phyloP scores from a whole-genome alignment of 2,329 filamentous ascomycete genomes.

The Juglanconis sp. region DNA sequence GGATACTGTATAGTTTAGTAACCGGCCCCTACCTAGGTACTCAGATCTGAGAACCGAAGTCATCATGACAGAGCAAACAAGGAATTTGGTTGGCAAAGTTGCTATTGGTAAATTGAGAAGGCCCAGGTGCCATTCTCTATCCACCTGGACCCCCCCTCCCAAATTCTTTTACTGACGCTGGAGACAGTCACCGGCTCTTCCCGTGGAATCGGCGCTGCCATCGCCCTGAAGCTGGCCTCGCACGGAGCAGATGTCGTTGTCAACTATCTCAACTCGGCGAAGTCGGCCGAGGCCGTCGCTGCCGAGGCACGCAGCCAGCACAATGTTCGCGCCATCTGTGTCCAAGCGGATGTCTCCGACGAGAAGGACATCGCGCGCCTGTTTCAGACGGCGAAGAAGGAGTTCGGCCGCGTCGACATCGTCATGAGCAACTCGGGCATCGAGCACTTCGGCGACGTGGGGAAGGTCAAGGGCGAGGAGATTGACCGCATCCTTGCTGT shows the following conservation, averaged over 20 bases:
- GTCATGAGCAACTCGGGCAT: slow-evolving; percentile 28
- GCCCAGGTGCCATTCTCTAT: no score
- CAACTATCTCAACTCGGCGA: slow-evolving; percentile 4
- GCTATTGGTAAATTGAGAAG: neutral
- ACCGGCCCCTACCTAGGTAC: no score
- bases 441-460: slow-evolving; percentile 18
- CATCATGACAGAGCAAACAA: no score
- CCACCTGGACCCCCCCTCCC: neutral
- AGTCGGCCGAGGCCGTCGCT: slow-evolving; percentile 9
- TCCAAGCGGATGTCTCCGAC: slow-evolving; percentile 25
- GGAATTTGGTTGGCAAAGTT: neutral
- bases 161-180: neutral
- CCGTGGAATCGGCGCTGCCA: slow-evolving; percentile 11
- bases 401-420: slow-evolving; percentile 25
- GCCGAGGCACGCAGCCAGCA: slow-evolving; percentile 5
- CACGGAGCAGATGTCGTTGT: slow-evolving; percentile 4
- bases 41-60: no score
- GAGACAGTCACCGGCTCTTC: slow-evolving; percentile 6
- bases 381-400: slow-evolving; percentile 21
- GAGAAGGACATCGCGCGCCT: slow-evolving; percentile 23
- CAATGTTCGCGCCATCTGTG: slow-evolving; percentile 14
- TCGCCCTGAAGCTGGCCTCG: slow-evolving; percentile 1
- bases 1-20: no score
- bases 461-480: slow-evolving; percentile 11
- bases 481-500: slow-evolving; percentile 17